Conservation (phyloP, 2,329 filamentous ascomycete species). For the Arthrobotrys megalospora region DNA sequence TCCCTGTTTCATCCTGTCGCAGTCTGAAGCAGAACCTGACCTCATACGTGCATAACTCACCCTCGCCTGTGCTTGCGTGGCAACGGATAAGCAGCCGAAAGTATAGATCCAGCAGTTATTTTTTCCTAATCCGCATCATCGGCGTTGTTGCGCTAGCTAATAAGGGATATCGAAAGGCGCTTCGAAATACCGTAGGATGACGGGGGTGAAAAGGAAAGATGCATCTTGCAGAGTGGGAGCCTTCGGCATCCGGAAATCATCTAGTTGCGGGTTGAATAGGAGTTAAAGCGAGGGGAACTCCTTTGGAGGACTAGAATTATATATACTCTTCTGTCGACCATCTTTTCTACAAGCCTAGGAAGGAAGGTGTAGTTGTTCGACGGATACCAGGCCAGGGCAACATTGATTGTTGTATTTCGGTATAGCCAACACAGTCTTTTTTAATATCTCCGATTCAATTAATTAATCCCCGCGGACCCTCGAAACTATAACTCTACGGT, state of each 20-base stretch:
- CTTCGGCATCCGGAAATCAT: slow-evolving; percentile 25
- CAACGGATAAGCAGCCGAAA: slow-evolving; percentile 18
- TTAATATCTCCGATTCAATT: not conserved
- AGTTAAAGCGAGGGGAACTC: slow-evolving; percentile 6
- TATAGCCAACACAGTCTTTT: not conserved
- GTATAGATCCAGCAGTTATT: not conserved
- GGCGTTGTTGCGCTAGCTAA: slow-evolving; percentile 9
- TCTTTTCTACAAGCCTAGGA: slow-evolving; percentile 8
- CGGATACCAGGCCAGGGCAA: not conserved
- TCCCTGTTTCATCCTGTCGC: slow-evolving; percentile 30
- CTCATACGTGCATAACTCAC: slow-evolving; percentile 15
- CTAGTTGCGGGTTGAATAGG: not conserved
- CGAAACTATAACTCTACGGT: not conserved
- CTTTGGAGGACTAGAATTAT: not conserved
- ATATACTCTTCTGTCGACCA: slow-evolving; percentile 7
- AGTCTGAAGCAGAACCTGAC: slow-evolving; percentile 37
- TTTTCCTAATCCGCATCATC: not conserved
- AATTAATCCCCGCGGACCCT: not conserved
- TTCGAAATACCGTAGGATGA: slow-evolving; percentile 41
- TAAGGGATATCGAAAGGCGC: slow-evolving; percentile 33
- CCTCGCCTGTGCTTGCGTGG: slow-evolving; percentile 31
- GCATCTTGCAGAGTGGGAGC: slow-evolving; percentile 6
- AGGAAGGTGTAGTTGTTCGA: slow-evolving; percentile 7
- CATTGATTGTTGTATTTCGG: slow-evolving; percentile 26
- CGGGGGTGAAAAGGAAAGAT: slow-evolving; percentile 18